Evolutionary conservation across 352 stramenopile species (phyloP).

Genomic region (Phytopythium boreale): DNA sequence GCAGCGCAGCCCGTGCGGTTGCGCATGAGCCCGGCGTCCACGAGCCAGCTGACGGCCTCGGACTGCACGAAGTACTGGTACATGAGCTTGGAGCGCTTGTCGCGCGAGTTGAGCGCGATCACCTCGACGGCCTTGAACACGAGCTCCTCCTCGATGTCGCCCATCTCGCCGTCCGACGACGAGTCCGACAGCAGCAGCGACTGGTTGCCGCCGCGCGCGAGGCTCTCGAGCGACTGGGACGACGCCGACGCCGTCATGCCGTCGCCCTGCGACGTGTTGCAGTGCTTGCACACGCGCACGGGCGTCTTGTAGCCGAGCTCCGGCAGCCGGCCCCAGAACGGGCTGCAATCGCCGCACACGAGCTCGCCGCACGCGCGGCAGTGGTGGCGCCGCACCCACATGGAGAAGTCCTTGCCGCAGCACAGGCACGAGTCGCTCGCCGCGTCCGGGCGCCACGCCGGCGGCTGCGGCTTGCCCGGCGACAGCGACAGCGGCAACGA

Average conservation of each 20-base stretch:
- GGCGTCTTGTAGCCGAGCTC: conserved; percentile 64
- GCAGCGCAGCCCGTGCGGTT: conserved; percentile 48
- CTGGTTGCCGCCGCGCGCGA: conserved; percentile 7
- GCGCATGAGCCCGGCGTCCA: conserved; percentile 59
- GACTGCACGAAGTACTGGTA: conserved; percentile 87
- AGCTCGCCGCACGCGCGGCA: conserved; percentile 77
- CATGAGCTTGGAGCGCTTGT: conserved; percentile 72
- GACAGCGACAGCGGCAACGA: neutral
- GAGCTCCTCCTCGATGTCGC: conserved; percentile 56
- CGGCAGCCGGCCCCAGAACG: conserved; percentile 48
- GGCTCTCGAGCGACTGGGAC: conserved; percentile 22
- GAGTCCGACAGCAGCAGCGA: conserved; percentile 33
- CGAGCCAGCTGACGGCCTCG: conserved; percentile 80
- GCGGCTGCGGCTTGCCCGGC: conserved; percentile 4
- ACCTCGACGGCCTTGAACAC: conserved; percentile 60
- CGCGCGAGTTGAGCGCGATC: conserved; percentile 54
- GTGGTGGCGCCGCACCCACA: conserved; percentile 69
- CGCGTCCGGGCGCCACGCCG: conserved; percentile 68
- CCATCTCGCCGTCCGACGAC: conserved; percentile 50
- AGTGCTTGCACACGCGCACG: conserved; percentile 76
- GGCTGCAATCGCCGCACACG: conserved; percentile 71
- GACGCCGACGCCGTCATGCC: conserved; percentile 20
- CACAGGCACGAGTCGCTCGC: conserved; percentile 69
- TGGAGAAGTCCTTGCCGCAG: conserved; percentile 67
- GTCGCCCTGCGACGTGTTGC: conserved; percentile 25